Conservation (phyloP, 2,329 filamentous ascomycete genomes). For the Fusarium tricinctum region DNA sequence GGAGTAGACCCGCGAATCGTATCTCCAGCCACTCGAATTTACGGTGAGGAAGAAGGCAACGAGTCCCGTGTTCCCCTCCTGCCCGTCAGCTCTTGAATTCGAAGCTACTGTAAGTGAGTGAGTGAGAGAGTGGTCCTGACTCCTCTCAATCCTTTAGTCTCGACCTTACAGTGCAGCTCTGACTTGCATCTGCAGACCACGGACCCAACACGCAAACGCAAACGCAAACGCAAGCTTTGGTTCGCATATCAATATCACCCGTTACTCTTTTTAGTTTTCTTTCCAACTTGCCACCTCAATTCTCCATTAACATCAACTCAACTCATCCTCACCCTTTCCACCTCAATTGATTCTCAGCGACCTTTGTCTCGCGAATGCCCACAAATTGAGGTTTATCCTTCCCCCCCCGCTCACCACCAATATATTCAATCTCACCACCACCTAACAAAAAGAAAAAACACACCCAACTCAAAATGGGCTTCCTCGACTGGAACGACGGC, state of each 20-base stretch:
- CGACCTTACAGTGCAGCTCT: slow-evolving; percentile 23
- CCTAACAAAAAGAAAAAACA: too few relatives aligned
- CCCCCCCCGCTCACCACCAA: slow-evolving; percentile 1
- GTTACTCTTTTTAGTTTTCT: slow-evolving; percentile 8
- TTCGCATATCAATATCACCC: slow-evolving; percentile 33
- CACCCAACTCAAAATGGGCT: slow-evolving; percentile 46
- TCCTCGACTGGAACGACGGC: slow-evolving; percentile 55
- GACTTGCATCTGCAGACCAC: slow-evolving; percentile 39
- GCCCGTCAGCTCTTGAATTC: not conserved
- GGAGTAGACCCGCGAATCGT: slow-evolving; percentile 20
- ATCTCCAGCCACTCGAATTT: slow-evolving; percentile 27
- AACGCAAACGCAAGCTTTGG: not conserved
- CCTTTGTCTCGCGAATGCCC: slow-evolving; percentile 16
- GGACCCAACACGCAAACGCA: too few relatives aligned
- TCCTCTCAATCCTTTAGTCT: not conserved
- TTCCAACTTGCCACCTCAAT: too few relatives aligned
- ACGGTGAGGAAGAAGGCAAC: slow-evolving; percentile 20
- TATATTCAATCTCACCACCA: not conserved
- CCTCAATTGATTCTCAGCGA: slow-evolving; percentile 14
- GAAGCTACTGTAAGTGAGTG: not conserved
- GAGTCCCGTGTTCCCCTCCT: slow-evolving; percentile 12
- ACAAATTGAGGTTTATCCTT: slow-evolving; percentile 11
- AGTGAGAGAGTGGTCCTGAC: not conserved
- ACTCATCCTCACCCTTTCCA: not conserved
- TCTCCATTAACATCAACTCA: too few relatives aligned